Base-by-base conservation (phyloP, 805 yeast genomes). In the Barnettozyma vustinii region DNA sequence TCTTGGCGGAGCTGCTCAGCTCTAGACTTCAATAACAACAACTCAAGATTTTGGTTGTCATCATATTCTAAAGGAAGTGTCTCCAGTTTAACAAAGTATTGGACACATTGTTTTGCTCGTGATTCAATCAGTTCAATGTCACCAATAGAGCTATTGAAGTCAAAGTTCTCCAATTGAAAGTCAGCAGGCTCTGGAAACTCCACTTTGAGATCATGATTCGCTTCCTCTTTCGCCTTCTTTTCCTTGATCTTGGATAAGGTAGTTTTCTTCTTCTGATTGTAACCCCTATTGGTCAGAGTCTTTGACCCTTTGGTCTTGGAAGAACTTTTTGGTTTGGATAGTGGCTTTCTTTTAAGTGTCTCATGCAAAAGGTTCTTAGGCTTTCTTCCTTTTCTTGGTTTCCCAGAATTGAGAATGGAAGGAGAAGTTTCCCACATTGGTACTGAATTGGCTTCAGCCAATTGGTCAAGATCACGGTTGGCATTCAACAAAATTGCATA, bases 401-500 rank as follows among this genome's bases (percentile, higher is more conserved):
- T 32, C 49, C 52, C 45, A 45, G 40, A 9, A 39, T 55, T 15
- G 21, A 19, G 16, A 30, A 3, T 30, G 12, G 33, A 13, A 13
- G 16, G 8, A 15, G 33, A 30, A 5, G 33, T 7, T 30, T 30
- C 37, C 9, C 5, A 19, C 25, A 26, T 27, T 23, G 50, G 43
- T 10, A 42, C 37, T 9, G 46, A 39, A 3, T 42, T 47, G 8
- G 36, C 43, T 30, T 30, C 33, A 30, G 33, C 33, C 39, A 41
- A 37, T 15, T 25, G 33, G 18, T 42, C 47, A 41, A 59, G 37
- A 2, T 46, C 50, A 15, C 48, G 33, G 20, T 52, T 61, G 3
- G 64, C 62, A 13, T 46, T 41, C 20, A 44, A 49, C 46, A 61
- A 51, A n/a, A 61, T 61, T 39, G 56, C 53, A 40, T 53, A 61